These are phyloP conservation scores for Trichoderma citrinoviride DNA, from an alignment of 2,329 filamentous ascomycete species.

Conservation along the genomic window DNA sequence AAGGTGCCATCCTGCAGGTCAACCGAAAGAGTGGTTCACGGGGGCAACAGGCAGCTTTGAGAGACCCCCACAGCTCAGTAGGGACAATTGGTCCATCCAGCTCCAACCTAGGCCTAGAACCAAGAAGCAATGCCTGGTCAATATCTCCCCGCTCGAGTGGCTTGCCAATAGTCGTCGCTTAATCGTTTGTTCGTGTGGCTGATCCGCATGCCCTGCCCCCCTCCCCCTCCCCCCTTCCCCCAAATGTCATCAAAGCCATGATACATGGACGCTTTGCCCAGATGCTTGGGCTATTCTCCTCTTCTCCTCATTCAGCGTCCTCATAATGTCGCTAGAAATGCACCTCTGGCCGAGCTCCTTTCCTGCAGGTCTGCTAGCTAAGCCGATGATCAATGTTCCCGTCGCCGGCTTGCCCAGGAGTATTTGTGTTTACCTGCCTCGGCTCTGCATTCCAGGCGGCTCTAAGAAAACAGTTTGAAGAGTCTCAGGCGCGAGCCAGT, in stretches of 20 bases:
- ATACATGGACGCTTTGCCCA: background rate
- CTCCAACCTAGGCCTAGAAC: background rate
- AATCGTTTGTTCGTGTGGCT: background rate
- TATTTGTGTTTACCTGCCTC: background rate
- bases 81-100: background rate
- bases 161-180: conserved; percentile 5
- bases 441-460: background rate
- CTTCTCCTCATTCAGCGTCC: background rate
- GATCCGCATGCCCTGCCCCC: background rate
- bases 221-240: too few relatives aligned
- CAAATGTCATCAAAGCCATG: background rate
- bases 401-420: too few relatives aligned
- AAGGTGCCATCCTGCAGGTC: background rate
- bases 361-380: background rate
- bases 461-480: background rate
- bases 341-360: background rate
- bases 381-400: background rate
- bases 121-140: background rate
- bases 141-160: background rate
- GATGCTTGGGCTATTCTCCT: background rate
- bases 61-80: too few relatives aligned
- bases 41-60: too few relatives aligned
- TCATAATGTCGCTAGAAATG: background rate
- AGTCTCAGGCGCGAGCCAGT: background rate
- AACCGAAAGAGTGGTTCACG: too few relatives aligned